These are phyloP conservation scores for Heliamphora pulchella DNA, from an alignment of 179 eudicot genomes.

Conservation along the genomic window DNA sequence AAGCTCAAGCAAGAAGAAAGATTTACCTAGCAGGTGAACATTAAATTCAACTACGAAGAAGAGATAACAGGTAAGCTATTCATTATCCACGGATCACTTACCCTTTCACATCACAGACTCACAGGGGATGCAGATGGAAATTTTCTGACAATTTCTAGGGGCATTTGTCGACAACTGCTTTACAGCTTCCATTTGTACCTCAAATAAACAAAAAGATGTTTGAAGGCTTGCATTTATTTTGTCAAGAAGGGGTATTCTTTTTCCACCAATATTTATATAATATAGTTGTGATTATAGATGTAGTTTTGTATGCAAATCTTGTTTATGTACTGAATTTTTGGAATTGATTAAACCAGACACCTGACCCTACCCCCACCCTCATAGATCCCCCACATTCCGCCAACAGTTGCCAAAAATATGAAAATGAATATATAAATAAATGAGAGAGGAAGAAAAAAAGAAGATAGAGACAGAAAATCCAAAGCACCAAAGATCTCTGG, in stretches of 20 bases:
- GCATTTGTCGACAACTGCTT: not conserved
- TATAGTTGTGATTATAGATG: not conserved
- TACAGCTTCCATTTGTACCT: not conserved
- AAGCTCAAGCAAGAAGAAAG: not conserved
- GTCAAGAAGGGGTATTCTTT: no score
- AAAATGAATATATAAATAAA: not conserved
- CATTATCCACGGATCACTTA: not conserved
- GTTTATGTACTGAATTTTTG: not conserved
- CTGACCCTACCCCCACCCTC: not conserved
- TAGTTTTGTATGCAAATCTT: not conserved
- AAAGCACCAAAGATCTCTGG: not conserved
- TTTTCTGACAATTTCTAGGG: conserved; percentile 1
- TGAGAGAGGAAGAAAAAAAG: not conserved
- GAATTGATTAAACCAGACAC: not conserved
- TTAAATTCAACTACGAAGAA: not conserved
- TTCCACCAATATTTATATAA: no score
- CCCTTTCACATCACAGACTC: not conserved
- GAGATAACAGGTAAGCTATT: not conserved
- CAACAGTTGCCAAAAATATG: not conserved
- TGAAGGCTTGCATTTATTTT: not conserved
- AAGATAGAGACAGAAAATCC: not conserved
- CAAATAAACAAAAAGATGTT: not conserved
- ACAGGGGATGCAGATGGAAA: not conserved
- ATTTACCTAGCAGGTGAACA: not conserved
- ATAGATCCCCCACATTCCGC: not conserved